These are phyloP conservation scores for Cnidoscolus chayamansa DNA, from an alignment of 441 rosid species.

Conservation along the genomic window DNA sequence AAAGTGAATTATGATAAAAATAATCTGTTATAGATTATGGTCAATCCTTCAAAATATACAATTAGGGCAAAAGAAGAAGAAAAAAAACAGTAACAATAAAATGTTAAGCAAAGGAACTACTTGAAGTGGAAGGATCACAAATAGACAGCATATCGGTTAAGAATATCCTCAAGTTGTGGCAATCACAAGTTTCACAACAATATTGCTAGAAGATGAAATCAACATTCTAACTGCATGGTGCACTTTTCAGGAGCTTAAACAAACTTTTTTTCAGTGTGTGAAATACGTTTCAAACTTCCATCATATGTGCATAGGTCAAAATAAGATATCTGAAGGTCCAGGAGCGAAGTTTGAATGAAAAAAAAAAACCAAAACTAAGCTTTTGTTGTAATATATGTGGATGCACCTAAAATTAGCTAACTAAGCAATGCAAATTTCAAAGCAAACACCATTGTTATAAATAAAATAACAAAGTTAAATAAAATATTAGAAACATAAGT, in stretches of 20 bases:
- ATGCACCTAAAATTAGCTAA: background rate
- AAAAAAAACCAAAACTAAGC: too few species aligned
- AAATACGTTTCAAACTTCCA: background rate
- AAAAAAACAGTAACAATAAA: background rate
- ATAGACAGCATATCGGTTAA: background rate
- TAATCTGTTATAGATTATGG: background rate
- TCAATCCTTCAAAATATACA: background rate
- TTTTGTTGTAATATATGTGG: background rate
- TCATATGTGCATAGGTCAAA: background rate
- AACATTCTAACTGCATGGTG: background rate
- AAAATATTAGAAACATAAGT: too few species aligned
- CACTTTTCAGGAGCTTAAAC: background rate
- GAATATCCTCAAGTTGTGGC: background rate
- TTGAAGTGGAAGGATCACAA: background rate
- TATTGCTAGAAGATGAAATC: background rate
- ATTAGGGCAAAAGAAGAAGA: background rate
- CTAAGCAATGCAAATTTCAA: background rate
- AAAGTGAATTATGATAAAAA: constrained; percentile 18
- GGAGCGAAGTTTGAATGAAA: background rate
- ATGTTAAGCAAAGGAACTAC: background rate
- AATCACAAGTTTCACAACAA: background rate
- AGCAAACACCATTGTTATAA: too few species aligned
- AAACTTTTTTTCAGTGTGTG: background rate
- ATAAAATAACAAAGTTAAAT: too few species aligned
- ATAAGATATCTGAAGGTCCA: background rate